Evolutionary conservation across 2,329 filamentous ascomycete genomes (phyloP), one percentile per base, ranked within the genome.

Genomic region (Calonectria multiphialidica): DNA sequence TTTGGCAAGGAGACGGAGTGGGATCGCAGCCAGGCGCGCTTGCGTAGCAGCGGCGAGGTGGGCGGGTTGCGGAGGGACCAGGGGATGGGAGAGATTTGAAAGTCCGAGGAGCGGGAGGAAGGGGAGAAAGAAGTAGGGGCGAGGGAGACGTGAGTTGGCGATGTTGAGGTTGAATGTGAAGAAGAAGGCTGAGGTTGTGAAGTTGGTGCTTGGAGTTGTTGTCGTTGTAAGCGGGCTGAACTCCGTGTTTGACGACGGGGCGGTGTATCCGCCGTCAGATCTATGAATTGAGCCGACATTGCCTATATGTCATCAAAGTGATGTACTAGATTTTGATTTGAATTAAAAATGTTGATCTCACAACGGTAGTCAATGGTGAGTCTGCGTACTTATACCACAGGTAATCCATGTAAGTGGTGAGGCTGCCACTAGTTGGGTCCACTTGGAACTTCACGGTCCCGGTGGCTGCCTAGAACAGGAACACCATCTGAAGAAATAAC

Each of bases 1-100:
- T 55, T 37, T 2, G 76, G 74, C 4, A 77, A 70, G 13, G 72
- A 16, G 30, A 80, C 16, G 2, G 74, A 67, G 68, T 80, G 30
- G 16, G 62, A 75, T n/a, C 70, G 61, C 21, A 71, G 69, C 69
- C 69, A 71, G 21, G 35, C n/a, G 64, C 64, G 64, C 30, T 71
- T 71, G 21, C 64, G 63, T 7, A 37, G 45, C 28, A 71, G 55
- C 7, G 55, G 37, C 2, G 25, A 30, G 18, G 28, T 28, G 2
- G 68, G 63, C 12, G 68, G 68, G 55, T 47, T 68, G 30, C 65
- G 57, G 7, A 64, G 64, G 15, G 23, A 21, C 64, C 64, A 71
- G 40, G 65, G 57, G 33, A 68, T 28, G 30, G 57, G 37, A 5
- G 35, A 47, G 65, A 68, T 35, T 57, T 28, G 42, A 33, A 68